A percentile compares a stretch with the other conserved stretches of the same genome.
phyloP scores from a whole-genome alignment of 2,329 filamentous ascomycete genomes.

The Colletotrichum endophyticum region DNA sequence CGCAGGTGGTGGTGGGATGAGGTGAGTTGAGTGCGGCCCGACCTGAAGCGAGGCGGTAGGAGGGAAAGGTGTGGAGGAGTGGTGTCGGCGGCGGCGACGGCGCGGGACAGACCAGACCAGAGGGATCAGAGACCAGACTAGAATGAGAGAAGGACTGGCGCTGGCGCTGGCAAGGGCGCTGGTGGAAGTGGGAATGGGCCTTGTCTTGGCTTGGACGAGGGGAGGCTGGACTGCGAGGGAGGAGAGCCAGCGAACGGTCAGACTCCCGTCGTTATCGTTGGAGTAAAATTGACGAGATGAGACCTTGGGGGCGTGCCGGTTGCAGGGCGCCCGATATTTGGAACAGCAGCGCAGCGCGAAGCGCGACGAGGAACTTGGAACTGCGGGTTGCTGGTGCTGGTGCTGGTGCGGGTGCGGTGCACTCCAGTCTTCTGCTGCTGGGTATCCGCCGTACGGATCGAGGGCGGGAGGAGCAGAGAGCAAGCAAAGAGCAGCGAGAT shows the following conservation, averaged over 20 bases:
- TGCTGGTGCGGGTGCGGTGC: background rate
- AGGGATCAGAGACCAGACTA: background rate
- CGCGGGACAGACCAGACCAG: background rate
- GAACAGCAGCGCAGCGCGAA: conserved; percentile 11
- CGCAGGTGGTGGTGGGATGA: conserved; percentile 4
- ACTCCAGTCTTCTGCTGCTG: background rate
- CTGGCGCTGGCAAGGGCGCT: background rate
- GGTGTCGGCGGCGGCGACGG: background rate
- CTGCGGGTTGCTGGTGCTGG: background rate
- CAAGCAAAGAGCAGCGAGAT: background rate
- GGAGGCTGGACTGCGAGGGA: background rate
- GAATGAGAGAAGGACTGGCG: conserved; percentile 10
- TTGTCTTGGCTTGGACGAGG: conserved; percentile 18
- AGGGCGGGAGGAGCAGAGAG: background rate
- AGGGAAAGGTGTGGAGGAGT: conserved; percentile 1
- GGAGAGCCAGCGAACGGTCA: conserved; percentile 7
- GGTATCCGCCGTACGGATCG: background rate
- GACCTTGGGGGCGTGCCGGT: conserved; percentile 23
- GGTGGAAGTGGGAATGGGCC: conserved; percentile 13
- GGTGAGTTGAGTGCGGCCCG: background rate
- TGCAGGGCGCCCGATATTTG: conserved; percentile 18
- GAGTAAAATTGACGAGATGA: conserved; percentile 28
- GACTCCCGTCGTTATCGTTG: conserved; percentile 7
- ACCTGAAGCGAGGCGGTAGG: conserved; percentile 16
- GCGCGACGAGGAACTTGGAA: background rate